A percentile compares a stretch with the other conserved stretches of the same genome.
phyloP scores from a whole-genome alignment of 2,329 filamentous ascomycete genomes.

The Hypoxylon sp. region DNA sequence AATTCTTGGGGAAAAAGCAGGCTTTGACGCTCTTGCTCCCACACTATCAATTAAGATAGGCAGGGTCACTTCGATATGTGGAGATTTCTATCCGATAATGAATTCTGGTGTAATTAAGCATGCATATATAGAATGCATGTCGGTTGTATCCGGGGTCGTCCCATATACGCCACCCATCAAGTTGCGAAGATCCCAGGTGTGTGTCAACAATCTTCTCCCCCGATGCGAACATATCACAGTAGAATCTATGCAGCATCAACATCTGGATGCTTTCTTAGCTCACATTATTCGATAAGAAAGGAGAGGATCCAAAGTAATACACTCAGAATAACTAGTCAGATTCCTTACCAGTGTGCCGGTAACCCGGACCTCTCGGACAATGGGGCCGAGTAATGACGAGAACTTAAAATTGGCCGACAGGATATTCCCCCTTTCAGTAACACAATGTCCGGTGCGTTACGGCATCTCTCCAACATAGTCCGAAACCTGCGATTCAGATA shows the following conservation, averaged over 20 bases:
- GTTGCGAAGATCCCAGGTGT: not conserved
- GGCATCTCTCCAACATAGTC: constrained; percentile 51
- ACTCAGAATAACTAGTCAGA: not conserved
- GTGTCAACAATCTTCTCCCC: not conserved
- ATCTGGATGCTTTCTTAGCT: not conserved
- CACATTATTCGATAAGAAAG: not conserved
- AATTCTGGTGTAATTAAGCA: not conserved
- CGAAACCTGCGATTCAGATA: constrained; percentile 30
- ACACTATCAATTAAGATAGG: constrained; percentile 1
- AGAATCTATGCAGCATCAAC: not conserved
- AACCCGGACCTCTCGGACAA: constrained; percentile 48
- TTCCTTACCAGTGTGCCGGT: constrained; percentile 26
- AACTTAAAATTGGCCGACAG: constrained; percentile 39
- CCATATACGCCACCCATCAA: not conserved
- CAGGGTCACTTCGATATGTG: not conserved
- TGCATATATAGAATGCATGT: not conserved
- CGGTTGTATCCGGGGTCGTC: constrained; percentile 9
- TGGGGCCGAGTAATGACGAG: constrained; percentile 17
- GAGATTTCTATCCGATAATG: not conserved
- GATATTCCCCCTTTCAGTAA: constrained; percentile 31
- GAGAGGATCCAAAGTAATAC: not conserved
- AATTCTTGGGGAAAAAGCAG: not conserved
- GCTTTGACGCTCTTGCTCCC: not conserved
- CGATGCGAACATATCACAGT: not conserved
- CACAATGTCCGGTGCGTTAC: constrained; percentile 46